Conservation (phyloP, 225 moss, liverwort and hornwort genomes). For the Asterella californica region DNA sequence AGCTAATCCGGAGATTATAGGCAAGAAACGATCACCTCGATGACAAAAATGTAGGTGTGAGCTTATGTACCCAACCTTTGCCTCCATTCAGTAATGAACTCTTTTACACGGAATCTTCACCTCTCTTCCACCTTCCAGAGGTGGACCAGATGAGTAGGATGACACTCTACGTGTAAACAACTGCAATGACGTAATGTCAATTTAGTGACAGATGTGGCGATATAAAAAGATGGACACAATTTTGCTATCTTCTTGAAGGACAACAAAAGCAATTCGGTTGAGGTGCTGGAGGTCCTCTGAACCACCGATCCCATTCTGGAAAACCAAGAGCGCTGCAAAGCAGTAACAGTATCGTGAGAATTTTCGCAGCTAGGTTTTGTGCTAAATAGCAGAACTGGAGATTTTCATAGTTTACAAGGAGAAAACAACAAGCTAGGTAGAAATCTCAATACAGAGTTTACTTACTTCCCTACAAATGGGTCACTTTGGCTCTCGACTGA, state of each 20-base stretch:
- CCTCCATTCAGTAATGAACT: neutral
- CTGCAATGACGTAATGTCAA: neutral
- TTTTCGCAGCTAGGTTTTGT: neutral
- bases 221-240: neutral
- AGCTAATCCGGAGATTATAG: neutral
- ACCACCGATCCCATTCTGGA: constrained; percentile 28
- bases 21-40: neutral
- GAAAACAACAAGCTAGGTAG: neutral
- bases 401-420: neutral
- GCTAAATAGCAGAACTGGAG: too few relatives aligned
- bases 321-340: neutral
- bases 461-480: constrained; percentile 40
- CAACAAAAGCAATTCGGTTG: constrained; percentile 40
- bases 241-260: constrained; percentile 24
- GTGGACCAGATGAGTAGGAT: neutral
- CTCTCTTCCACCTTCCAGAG: neutral
- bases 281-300: constrained; percentile 44
- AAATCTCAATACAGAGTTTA: neutral
- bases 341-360: neutral
- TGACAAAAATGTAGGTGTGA: neutral
- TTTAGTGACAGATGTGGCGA: neutral
- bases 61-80: neutral
- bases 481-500: constrained; percentile 37
- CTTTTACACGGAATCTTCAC: neutral
- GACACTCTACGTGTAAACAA: neutral